A percentile compares a stretch with the other conserved stretches of the same genome.
Evolutionary conservation across 2,329 filamentous ascomycete species (phyloP).

Genomic region (Xylariomycetidae sp.): DNA sequence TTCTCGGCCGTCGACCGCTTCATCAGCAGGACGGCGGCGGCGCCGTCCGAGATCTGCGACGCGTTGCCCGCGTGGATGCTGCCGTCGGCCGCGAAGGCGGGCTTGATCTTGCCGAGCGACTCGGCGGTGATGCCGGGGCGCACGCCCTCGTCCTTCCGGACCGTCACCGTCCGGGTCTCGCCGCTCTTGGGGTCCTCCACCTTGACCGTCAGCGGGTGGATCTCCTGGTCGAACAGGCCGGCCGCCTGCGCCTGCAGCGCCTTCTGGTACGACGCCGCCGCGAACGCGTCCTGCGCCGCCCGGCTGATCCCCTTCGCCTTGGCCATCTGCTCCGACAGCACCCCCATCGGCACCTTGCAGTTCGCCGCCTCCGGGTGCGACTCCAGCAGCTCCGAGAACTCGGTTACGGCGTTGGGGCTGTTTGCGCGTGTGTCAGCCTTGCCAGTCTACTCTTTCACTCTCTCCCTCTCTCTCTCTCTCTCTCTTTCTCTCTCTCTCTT

Average conservation of each 20-base stretch:
- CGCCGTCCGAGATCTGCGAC: constrained; percentile 90
- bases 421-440: no score
- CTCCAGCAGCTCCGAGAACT: constrained; percentile 88
- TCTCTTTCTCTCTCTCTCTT: no score
- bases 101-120: constrained; percentile 81
- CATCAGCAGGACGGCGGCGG: constrained; percentile 93
- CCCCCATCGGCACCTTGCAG: constrained; percentile 97
- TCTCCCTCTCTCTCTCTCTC: not conserved
- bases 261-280: constrained; percentile 88
- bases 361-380: constrained; percentile 75
- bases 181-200: constrained; percentile 87
- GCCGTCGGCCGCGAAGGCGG: constrained; percentile 87
- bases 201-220: constrained; percentile 78
- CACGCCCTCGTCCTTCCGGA: constrained; percentile 81
- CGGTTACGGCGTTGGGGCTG: constrained; percentile 75
- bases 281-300: constrained; percentile 80
- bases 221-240: constrained; percentile 91
- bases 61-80: constrained; percentile 96
- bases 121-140: constrained; percentile 80
- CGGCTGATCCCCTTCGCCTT: constrained; percentile 71
- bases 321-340: constrained; percentile 91
- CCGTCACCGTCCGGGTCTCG: constrained; percentile 76
- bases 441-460: no score
- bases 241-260: constrained; percentile 76
- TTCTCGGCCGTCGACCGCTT: constrained; percentile 83